Percentiles rank a stretch among this genome's conserved stretches.
phyloP scores from a whole-genome alignment of 129 eudicot species.

The Deinandra increscens region DNA sequence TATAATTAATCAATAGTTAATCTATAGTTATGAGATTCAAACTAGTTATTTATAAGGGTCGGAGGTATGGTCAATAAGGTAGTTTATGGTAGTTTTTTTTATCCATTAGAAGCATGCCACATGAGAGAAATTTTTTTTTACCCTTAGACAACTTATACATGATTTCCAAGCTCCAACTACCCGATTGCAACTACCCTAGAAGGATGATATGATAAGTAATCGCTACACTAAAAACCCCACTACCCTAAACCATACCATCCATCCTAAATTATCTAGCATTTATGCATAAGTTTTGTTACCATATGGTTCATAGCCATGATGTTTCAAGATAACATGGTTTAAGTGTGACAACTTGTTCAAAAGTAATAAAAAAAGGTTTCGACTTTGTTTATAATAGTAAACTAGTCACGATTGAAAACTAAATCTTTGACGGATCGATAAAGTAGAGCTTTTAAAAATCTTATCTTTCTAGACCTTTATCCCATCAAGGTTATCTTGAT shows the following conservation, averaged over 20 bases:
- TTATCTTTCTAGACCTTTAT: conserved; percentile 22
- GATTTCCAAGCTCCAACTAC: too few species aligned
- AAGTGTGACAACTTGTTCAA: conserved; percentile 7
- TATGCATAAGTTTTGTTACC: neutral
- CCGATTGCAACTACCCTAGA: too few species aligned
- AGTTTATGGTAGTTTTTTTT: too few species aligned
- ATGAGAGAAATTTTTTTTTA: too few species aligned
- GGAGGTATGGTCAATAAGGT: too few species aligned
- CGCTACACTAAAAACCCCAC: too few species aligned
- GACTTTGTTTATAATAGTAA: neutral
- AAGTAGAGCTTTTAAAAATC: neutral
- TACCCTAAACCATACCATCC: too few species aligned
- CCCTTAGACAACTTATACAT: too few species aligned
- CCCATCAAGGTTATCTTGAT: conserved; percentile 22
- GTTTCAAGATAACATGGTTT: too few species aligned
- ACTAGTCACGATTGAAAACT: neutral
- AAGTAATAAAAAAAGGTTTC: neutral
- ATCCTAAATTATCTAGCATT: neutral
- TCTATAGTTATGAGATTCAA: neutral
- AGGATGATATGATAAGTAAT: too few species aligned
- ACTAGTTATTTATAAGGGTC: neutral
- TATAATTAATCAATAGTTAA: neutral
- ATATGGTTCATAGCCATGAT: too few species aligned
- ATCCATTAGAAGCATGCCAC: too few species aligned
- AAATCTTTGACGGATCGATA: conserved; percentile 12